Evolutionary conservation across 1,139 yeast species (phyloP), one percentile per base, ranked within the genome.

Genomic region (Geotrichum phurueaensis): DNA sequence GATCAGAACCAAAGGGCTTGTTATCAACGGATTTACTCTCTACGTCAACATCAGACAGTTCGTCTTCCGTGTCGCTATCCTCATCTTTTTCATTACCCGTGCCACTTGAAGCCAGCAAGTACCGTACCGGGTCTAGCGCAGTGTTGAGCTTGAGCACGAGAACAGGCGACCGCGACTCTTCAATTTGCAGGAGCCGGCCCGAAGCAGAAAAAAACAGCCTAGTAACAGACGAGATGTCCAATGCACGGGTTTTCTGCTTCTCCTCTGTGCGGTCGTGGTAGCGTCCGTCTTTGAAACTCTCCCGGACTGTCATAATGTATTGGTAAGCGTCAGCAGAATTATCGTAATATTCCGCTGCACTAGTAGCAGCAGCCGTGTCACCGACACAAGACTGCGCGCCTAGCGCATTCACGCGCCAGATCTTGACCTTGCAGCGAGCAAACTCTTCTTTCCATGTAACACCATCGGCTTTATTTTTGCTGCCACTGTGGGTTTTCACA

Each of bases 361-460:
- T 22, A 2, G 2, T n/a, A 25, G 36, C 47, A n/a, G 56, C 58
- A 22, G 58, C 18, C 31, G 39, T 22, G 5, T 25, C 47, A 2
- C 47, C 47, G 9, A 10, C 47, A 39, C 47, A 39, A 18, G 47
- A 39, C 20, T n/a, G 18, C 7, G 63, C 63, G 10, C 61, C 60
- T 2, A 63, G 59, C 1, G 64, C 64, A 2, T 60, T 56, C 1
- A 68, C 66, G 36, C 84, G 72, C 59, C 74, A 66, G 9, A 86
- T 69, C 25, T 75, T 72, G 0, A 83, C 81, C 61, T 73, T 71
- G 51, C 87, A 81, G 60, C 84, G 77, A 7, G 90, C 86, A 72
- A 76, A 84, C 61, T 85, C 86, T 67, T 88, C 96, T 66, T 86
- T 86, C 96, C 96, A 88, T 2, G 83, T 79, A 1, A 87, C 80